phyloP scores from a whole-genome alignment of 78 protist species.

The Dictyostelium discoideum region DNA sequence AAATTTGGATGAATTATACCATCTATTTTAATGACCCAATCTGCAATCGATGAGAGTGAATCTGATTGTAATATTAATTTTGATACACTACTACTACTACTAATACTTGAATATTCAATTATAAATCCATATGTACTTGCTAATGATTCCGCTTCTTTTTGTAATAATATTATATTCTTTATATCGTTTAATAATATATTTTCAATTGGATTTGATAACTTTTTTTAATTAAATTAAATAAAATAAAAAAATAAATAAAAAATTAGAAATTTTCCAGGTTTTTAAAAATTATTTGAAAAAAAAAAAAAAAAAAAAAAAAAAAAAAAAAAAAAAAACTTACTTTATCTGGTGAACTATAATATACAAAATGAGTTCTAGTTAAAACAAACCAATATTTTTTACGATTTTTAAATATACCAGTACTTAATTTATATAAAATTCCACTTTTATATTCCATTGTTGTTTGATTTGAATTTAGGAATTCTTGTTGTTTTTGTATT shows the following conservation, averaged over 20 bases:
- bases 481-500: neutral
- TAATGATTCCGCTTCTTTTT: constrained; percentile 33
- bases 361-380: constrained; percentile 50
- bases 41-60: constrained; percentile 47
- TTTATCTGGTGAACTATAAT: constrained; percentile 63
- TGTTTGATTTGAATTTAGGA: neutral
- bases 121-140: constrained; percentile 38
- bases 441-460: constrained; percentile 67
- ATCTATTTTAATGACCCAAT: constrained; percentile 65
- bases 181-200: constrained; percentile 27
- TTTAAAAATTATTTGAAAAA: neutral
- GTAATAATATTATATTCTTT: constrained; percentile 43
- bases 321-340: constrained; percentile 3
- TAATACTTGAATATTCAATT: neutral
- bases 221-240: no score
- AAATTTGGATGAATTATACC: constrained; percentile 56
- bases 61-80: constrained; percentile 30
- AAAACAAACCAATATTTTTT: constrained; percentile 68
- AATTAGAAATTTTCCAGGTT: neutral
- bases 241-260: no score
- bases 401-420: constrained; percentile 59
- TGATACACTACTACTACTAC: neutral
- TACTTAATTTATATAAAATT: constrained; percentile 42
- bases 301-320: neutral
- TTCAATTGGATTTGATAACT: constrained; percentile 65